These are phyloP conservation scores for Boechera retrofracta DNA, from an alignment of 345 rosid species.

Conservation along the genomic window DNA sequence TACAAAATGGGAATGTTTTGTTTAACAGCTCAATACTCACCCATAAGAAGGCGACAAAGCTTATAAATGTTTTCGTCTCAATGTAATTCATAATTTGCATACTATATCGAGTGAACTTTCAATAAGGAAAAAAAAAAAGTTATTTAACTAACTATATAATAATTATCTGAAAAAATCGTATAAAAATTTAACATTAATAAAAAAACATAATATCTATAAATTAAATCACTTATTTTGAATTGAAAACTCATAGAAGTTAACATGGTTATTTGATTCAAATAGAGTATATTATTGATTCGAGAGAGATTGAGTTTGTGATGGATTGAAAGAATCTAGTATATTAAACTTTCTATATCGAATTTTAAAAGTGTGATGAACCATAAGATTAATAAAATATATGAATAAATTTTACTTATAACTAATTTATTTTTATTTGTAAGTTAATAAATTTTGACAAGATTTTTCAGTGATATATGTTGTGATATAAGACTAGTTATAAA, in stretches of 20 bases:
- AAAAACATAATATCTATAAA: neutral
- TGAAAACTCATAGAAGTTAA: too few relatives aligned
- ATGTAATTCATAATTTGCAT: too few relatives aligned
- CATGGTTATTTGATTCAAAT: neutral
- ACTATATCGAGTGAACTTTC: neutral
- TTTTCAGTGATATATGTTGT: neutral
- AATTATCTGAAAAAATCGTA: too few relatives aligned
- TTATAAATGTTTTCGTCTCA: too few relatives aligned
- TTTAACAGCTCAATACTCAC: neutral
- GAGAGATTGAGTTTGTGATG: neutral
- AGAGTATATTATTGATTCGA: too few relatives aligned
- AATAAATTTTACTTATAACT: neutral
- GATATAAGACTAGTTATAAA: neutral
- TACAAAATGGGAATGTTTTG: neutral
- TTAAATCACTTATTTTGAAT: too few relatives aligned
- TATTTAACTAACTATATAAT: too few relatives aligned
- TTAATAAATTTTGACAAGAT: neutral
- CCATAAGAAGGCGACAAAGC: neutral
- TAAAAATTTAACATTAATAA: too few relatives aligned
- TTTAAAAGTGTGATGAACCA: neutral
- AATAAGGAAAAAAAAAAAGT: too few relatives aligned
- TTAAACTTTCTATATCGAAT: neutral
- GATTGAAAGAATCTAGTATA: neutral
- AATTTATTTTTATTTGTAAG: neutral
- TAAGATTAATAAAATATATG: neutral